These are phyloP conservation scores for Cinnamomum chago DNA, from an alignment of 164 flowering plant species.

Conservation along the genomic window DNA sequence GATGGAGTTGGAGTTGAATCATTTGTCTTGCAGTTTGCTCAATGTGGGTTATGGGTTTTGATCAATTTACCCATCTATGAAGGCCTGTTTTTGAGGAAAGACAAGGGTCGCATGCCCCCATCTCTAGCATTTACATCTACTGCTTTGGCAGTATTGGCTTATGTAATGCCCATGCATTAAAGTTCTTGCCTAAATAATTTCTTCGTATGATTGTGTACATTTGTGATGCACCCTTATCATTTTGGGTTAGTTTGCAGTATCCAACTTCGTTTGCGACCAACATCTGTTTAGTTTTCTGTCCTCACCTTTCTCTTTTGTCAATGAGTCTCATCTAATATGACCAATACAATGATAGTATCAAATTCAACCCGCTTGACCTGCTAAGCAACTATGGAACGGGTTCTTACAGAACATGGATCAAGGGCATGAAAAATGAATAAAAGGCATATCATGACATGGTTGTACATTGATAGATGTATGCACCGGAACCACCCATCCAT, in stretches of 20 bases:
- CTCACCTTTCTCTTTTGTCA: background rate
- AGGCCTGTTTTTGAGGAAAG: conserved; percentile 59
- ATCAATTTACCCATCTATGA: conserved; percentile 55
- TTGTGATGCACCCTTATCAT: background rate
- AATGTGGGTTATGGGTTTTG: conserved; percentile 39
- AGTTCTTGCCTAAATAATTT: background rate
- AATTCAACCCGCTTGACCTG: too few relatives aligned
- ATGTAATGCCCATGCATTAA: background rate
- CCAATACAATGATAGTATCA: too few relatives aligned
- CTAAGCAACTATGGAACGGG: too few relatives aligned
- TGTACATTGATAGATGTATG: too few relatives aligned
- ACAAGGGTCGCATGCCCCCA: conserved; percentile 56
- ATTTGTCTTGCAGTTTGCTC: conserved; percentile 39
- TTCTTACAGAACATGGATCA: too few relatives aligned
- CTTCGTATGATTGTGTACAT: background rate
- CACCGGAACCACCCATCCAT: too few relatives aligned
- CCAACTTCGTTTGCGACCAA: background rate
- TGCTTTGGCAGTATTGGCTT: conserved; percentile 28
- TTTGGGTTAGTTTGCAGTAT: background rate
- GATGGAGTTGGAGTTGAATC: conserved; percentile 6
- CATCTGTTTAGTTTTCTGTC: background rate
- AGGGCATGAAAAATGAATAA: too few relatives aligned
- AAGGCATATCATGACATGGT: too few relatives aligned
- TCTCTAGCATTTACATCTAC: conserved; percentile 39
- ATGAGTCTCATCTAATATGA: background rate